A percentile compares a stretch with the other conserved stretches of the same genome.
Evolutionary conservation across 2,329 filamentous ascomycete genomes (phyloP).

Genomic region (Fusarium abutilonis): DNA sequence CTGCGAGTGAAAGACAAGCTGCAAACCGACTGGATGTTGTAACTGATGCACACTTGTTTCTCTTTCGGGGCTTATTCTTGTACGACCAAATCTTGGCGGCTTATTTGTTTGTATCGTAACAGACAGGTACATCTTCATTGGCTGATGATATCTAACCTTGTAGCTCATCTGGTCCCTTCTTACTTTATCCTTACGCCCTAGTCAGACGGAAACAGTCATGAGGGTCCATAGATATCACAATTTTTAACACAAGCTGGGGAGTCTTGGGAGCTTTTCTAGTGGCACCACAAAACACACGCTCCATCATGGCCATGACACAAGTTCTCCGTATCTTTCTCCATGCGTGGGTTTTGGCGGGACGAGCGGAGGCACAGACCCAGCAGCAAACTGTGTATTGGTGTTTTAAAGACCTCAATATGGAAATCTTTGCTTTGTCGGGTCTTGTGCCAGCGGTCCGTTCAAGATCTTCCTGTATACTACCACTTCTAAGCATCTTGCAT

Average conservation of each 20-base stretch:
- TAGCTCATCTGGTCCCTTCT: not conserved
- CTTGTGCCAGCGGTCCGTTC: slow-evolving; percentile 11
- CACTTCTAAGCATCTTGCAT: slow-evolving; percentile 1
- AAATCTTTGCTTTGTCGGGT: not conserved
- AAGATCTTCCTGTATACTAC: slow-evolving; percentile 14
- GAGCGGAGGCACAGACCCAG: slow-evolving; percentile 20
- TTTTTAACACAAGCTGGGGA: slow-evolving; percentile 4
- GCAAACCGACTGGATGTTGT: slow-evolving; percentile 6
- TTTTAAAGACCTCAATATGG: not conserved
- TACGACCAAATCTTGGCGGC: not conserved
- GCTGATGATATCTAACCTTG: not conserved
- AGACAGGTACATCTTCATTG: slow-evolving; percentile 1
- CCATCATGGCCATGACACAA: slow-evolving; percentile 24
- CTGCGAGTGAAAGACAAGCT: slow-evolving; percentile 13
- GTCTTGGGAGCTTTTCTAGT: slow-evolving; percentile 34
- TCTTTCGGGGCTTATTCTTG: slow-evolving; percentile 18
- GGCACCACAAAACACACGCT: slow-evolving; percentile 34
- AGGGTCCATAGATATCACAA: slow-evolving; percentile 12
- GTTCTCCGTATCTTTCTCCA: slow-evolving; percentile 13
- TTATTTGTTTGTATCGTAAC: not conserved
- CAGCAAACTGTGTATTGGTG: slow-evolving; percentile 7
- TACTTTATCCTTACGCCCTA: not conserved
- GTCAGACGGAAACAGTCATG: not conserved
- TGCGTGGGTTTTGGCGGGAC: slow-evolving; percentile 27
- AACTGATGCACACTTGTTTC: slow-evolving; percentile 16